Conservation (phyloP, 495 filamentous ascomycete genomes). For the Cairneyella variabilis region DNA sequence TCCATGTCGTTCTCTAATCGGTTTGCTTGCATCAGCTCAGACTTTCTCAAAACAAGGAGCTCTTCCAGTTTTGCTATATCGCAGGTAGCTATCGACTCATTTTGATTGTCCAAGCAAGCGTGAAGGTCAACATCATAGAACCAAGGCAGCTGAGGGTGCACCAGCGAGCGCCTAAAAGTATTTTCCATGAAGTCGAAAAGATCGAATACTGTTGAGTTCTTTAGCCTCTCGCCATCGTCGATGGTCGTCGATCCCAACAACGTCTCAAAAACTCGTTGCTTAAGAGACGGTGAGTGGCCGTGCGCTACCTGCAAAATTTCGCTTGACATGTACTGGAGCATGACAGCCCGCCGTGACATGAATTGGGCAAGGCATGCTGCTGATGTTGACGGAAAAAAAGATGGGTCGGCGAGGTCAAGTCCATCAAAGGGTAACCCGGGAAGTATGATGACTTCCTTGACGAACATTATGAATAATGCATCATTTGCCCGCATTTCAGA, state of each 20-base stretch:
- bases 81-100: conserved; percentile 45
- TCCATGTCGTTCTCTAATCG: conserved; percentile 52
- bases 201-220: conserved; percentile 77
- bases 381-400: conserved; percentile 22
- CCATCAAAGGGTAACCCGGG: conserved; percentile 68
- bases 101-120: conserved; percentile 49
- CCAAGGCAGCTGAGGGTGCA: conserved; percentile 43
- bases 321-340: conserved; percentile 76
- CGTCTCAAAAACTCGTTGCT: conserved; percentile 71
- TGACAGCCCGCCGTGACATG: conserved; percentile 64
- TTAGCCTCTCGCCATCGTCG: conserved; percentile 56
- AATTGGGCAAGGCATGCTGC: conserved; percentile 47
- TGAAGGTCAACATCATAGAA: conserved; percentile 61
- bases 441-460: conserved; percentile 59
- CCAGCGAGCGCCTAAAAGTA: conserved; percentile 47
- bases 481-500: conserved; percentile 72
- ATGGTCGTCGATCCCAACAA: conserved; percentile 69
- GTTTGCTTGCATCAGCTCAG: conserved; percentile 48
- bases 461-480: conserved; percentile 66
- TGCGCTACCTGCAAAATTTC: conserved; percentile 77
- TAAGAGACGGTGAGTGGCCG: conserved; percentile 66
- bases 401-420: conserved; percentile 36
- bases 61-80: conserved; percentile 62
- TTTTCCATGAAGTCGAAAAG: conserved; percentile 87
- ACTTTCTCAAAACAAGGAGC: conserved; percentile 51